A percentile compares a stretch with the other conserved stretches of the same genome.
Conservation (phyloP, 805 yeast genomes). For the Yamadazyma akitaensis region DNA sequence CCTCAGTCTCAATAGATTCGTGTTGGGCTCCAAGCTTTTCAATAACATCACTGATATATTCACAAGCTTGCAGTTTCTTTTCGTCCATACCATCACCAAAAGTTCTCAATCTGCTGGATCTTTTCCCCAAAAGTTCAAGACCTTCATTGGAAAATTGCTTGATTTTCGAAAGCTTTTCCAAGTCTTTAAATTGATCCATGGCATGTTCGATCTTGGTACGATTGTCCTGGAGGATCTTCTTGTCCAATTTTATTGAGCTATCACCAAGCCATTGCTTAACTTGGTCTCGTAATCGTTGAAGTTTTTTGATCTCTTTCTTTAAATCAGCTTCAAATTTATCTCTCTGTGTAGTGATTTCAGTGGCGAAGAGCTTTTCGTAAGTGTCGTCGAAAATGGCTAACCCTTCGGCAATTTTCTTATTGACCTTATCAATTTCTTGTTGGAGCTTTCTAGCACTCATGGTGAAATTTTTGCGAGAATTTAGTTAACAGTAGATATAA, state of each 20-base stretch:
- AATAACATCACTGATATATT: conserved; percentile 65
- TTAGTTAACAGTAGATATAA: background rate
- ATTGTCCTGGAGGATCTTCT: conserved; percentile 50
- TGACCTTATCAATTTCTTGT: conserved; percentile 88
- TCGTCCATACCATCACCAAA: conserved; percentile 72
- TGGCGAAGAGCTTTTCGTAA: conserved; percentile 77
- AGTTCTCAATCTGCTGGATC: conserved; percentile 15
- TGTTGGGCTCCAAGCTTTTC: conserved; percentile 81
- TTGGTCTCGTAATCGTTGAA: conserved; percentile 92
- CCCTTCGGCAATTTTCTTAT: conserved; percentile 88
- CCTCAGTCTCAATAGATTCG: conserved; percentile 73
- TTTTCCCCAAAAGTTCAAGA: conserved; percentile 56
- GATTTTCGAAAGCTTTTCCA: conserved; percentile 89
- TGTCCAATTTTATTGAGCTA: conserved; percentile 79
- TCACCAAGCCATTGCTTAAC: conserved; percentile 93
- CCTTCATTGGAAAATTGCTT: conserved; percentile 95
- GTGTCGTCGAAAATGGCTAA: conserved; percentile 78
- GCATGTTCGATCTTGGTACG: conserved; percentile 74
- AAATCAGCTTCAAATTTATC: conserved; percentile 91
- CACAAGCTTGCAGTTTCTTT: conserved; percentile 69
- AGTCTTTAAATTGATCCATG: conserved; percentile 94
- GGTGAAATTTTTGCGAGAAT: conserved; percentile 10
- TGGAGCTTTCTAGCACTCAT: conserved; percentile 47
- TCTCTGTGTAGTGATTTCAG: conserved; percentile 83
- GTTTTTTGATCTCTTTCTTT: conserved; percentile 90